phyloP scores from a whole-genome alignment of 805 yeast species.

The Candida morakotiae region DNA sequence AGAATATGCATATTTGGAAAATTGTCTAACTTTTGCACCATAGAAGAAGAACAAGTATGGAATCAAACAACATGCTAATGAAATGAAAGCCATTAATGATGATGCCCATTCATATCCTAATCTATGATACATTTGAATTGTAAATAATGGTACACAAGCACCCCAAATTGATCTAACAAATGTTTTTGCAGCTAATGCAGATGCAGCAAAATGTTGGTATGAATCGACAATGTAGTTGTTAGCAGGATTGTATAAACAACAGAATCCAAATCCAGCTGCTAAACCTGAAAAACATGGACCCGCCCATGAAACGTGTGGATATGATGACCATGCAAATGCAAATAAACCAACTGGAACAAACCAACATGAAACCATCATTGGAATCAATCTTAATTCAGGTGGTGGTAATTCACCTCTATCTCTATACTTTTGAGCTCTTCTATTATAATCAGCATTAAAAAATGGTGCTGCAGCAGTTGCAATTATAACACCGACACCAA shows the following conservation, averaged over 20 bases:
- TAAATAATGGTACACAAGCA: slow-evolving; percentile 60
- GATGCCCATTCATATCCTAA: slow-evolving; percentile 52
- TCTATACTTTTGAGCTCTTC: slow-evolving; percentile 29
- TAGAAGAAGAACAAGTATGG: slow-evolving; percentile 42
- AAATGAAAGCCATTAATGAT: slow-evolving; percentile 47
- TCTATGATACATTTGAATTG: slow-evolving; percentile 57
- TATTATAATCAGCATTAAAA: slow-evolving; percentile 31
- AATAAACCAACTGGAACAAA: slow-evolving; percentile 32
- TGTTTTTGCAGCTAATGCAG: slow-evolving; percentile 36
- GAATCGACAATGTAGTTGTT: slow-evolving; percentile 37
- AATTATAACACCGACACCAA: slow-evolving; percentile 31
- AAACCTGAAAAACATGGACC: slow-evolving; percentile 35
- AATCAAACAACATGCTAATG: slow-evolving; percentile 49
- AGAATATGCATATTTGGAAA: slow-evolving; percentile 62
- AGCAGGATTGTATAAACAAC: slow-evolving; percentile 34
- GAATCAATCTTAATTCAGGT: slow-evolving; percentile 33
- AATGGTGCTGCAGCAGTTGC: slow-evolving; percentile 25
- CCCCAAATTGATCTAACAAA: slow-evolving; percentile 37
- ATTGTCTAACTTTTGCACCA: slow-evolving; percentile 42
- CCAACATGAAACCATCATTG: slow-evolving; percentile 39
- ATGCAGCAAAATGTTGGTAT: slow-evolving; percentile 35
- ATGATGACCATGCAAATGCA: slow-evolving; percentile 36
- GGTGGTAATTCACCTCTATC: slow-evolving; percentile 36
- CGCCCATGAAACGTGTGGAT: slow-evolving; percentile 31
- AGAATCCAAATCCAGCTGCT: slow-evolving; percentile 33